Conservation (phyloP, 768 basidiomycete species). For the Kwoniella pini region DNA sequence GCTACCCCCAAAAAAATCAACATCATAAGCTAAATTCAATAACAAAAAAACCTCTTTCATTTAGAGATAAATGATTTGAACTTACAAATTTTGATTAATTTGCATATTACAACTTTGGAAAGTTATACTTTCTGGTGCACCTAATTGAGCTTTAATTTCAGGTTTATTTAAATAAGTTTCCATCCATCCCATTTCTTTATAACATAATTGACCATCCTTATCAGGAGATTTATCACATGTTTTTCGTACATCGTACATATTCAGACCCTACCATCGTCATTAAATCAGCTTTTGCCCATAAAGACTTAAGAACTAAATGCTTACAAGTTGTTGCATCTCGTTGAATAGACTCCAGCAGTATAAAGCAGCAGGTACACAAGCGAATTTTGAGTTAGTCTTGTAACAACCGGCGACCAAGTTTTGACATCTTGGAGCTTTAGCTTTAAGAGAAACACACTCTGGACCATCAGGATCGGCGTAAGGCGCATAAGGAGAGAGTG, state of each 20-base stretch:
- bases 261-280: constrained; percentile 66
- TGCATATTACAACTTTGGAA: constrained; percentile 59
- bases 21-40: background rate
- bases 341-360: constrained; percentile 64
- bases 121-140: constrained; percentile 46
- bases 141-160: constrained; percentile 72
- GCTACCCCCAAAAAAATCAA: constrained; percentile 22
- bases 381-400: constrained; percentile 51
- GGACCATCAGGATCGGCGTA: constrained; percentile 64
- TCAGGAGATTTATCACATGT: constrained; percentile 72
- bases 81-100: constrained; percentile 75
- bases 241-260: constrained; percentile 71
- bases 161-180: constrained; percentile 83
- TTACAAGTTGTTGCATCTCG: constrained; percentile 46
- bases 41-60: background rate
- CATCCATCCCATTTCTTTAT: constrained; percentile 75
- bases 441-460: constrained; percentile 65
- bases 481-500: constrained; percentile 56
- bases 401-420: constrained; percentile 68
- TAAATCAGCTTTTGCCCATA: background rate
- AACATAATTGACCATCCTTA: constrained; percentile 58
- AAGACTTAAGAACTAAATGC: background rate
- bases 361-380: constrained; percentile 67
- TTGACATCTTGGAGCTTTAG: constrained; percentile 74
- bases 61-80: constrained; percentile 1